Conservation (phyloP, 2,329 filamentous ascomycete genomes). For the Colletotrichum phormii region DNA sequence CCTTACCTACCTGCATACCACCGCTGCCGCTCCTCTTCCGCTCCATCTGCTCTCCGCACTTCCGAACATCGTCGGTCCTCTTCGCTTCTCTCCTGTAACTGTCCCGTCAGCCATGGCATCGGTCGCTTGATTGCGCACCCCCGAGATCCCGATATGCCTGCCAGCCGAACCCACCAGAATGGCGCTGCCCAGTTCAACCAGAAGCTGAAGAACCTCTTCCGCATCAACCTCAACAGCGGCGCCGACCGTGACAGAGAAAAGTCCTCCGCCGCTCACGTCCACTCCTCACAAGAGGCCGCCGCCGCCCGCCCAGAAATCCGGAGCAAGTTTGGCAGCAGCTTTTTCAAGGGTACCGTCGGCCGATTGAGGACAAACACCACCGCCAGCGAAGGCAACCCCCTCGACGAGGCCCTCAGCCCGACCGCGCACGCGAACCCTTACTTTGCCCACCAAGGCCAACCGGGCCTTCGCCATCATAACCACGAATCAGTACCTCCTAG, state of each 20-base stretch:
- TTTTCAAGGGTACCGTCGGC: constrained; percentile 86
- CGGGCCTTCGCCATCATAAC: constrained; percentile 93
- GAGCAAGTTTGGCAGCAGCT: constrained; percentile 83
- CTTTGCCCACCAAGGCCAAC: constrained; percentile 95
- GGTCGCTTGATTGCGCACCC: constrained; percentile 42
- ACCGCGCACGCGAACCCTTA: constrained; percentile 97
- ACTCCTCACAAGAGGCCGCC: constrained; percentile 56
- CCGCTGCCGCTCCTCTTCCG: constrained; percentile 14
- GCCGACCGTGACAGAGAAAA: constrained; percentile 47
- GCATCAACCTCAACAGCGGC: constrained; percentile 66
- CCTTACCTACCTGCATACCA: not conserved
- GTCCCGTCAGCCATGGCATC: constrained; percentile 50
- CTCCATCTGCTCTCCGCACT: constrained; percentile 13
- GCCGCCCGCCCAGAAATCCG: constrained; percentile 52
- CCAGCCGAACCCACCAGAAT: constrained; percentile 62
- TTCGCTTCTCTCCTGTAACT: constrained; percentile 32
- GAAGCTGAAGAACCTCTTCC: constrained; percentile 78
- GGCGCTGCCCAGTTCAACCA: constrained; percentile 72
- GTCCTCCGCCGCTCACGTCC: constrained; percentile 49
- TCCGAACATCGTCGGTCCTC: constrained; percentile 30
- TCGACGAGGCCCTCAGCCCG: constrained; percentile 90
- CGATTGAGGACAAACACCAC: constrained; percentile 91
- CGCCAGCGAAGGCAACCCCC: constrained; percentile 89
- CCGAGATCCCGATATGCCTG: constrained; percentile 55
- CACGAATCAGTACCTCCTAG: constrained; percentile 92